These are phyloP conservation scores for Magnusiomyces suaveolens DNA, from an alignment of 1,139 yeast species.

Conservation along the genomic window DNA sequence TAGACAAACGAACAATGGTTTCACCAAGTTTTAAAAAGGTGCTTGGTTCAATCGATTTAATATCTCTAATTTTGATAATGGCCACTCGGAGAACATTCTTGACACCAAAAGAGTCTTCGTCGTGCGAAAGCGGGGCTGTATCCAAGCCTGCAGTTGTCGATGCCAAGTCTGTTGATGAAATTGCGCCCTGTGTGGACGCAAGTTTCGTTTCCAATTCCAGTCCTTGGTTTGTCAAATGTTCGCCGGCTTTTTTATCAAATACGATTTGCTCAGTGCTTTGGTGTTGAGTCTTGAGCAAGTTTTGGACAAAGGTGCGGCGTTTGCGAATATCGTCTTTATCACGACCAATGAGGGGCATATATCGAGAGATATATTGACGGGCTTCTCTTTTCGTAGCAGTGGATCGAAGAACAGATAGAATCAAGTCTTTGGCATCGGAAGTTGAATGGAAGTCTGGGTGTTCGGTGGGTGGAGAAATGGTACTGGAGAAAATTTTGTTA, in stretches of 20 bases:
- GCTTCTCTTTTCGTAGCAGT: constrained; percentile 65
- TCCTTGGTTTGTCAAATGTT: neutral
- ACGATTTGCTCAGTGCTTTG: constrained; percentile 30
- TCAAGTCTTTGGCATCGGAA: constrained; percentile 34
- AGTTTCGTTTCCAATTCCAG: neutral
- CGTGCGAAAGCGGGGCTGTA: too few species aligned
- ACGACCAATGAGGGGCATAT: constrained; percentile 25
- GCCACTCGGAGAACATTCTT: constrained; percentile 43
- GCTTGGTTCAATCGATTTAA: constrained; percentile 30
- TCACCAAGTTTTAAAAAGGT: constrained; percentile 40
- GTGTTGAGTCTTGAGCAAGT: constrained; percentile 13
- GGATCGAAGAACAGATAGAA: constrained; percentile 51
- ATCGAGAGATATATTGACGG: constrained; percentile 45
- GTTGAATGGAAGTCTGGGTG: constrained; percentile 11
- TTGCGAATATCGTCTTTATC: constrained; percentile 21
- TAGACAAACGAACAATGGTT: constrained; percentile 41
- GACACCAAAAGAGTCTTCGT: constrained; percentile 23
- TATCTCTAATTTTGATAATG: constrained; percentile 40
- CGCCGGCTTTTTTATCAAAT: neutral
- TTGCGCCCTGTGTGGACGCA: too few species aligned
- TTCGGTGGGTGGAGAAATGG: neutral
- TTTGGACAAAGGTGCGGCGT: constrained; percentile 14
- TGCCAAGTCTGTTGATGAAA: too few species aligned
- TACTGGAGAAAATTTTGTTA: neutral
- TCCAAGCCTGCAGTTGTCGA: too few species aligned